These are phyloP conservation scores for Nemania diffusa DNA, from an alignment of 2,329 filamentous ascomycete genomes.

Conservation along the genomic window DNA sequence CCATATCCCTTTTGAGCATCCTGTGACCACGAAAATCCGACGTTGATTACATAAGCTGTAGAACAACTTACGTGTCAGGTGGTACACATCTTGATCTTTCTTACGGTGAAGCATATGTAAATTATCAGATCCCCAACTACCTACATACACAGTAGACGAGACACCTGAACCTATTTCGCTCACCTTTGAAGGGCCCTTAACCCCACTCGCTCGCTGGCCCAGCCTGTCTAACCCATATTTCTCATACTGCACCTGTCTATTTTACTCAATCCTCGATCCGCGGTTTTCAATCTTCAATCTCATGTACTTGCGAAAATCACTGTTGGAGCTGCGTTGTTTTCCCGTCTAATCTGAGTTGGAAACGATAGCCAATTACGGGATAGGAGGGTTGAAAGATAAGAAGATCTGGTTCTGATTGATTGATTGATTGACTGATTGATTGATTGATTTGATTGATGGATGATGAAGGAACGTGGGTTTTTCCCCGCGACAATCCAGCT, in stretches of 20 bases:
- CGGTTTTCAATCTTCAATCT: background rate
- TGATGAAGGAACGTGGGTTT: background rate
- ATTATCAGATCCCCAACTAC: background rate
- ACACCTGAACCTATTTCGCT: background rate
- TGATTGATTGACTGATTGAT: background rate
- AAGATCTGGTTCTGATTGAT: background rate
- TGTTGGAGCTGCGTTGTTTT: no score
- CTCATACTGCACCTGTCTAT: background rate
- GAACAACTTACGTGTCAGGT: constrained; percentile 9
- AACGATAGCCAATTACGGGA: background rate
- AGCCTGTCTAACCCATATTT: background rate
- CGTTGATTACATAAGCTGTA: background rate
- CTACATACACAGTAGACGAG: background rate
- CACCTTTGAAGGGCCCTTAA: background rate
- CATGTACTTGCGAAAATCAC: background rate
- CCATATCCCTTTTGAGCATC: background rate
- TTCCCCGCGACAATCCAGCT: constrained; percentile 12
- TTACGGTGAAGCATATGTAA: background rate
- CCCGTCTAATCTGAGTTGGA: background rate
- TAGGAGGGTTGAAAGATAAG: background rate
- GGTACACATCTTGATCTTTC: background rate
- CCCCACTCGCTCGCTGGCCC: background rate
- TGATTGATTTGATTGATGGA: background rate
- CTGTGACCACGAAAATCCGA: constrained; percentile 4
- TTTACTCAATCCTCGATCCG: background rate